phyloP scores from a whole-genome alignment of 176 grass and related monocot species.

The Oryza nivara region DNA sequence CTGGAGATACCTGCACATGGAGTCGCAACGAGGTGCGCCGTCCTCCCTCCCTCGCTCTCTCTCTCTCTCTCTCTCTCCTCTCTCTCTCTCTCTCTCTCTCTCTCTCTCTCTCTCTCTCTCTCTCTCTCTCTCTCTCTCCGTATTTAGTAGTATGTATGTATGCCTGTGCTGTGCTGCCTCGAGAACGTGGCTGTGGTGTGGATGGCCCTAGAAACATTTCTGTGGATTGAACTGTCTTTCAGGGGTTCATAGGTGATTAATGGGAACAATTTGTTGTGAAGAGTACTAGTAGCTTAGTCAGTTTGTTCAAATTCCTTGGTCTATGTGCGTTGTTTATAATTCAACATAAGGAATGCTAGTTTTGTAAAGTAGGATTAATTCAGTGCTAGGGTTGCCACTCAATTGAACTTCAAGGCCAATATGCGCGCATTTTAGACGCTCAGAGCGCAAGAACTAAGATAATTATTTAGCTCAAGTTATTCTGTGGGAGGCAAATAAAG shows the following conservation, averaged over 20 bases:
- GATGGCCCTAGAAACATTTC: background rate
- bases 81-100: too few species aligned
- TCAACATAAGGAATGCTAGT: background rate
- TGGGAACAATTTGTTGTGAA: background rate
- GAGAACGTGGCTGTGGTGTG: background rate
- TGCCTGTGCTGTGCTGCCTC: too few species aligned
- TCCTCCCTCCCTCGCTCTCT: too few species aligned
- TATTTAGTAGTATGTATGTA: too few species aligned
- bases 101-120: too few species aligned
- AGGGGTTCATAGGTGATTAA: background rate
- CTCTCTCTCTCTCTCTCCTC: too few species aligned
- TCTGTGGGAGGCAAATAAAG: background rate
- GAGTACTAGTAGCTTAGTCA: background rate
- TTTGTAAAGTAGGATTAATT: background rate
- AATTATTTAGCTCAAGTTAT: background rate
- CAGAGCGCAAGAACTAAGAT: background rate
- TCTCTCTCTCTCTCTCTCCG: too few species aligned
- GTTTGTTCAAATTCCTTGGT: background rate
- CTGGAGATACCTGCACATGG: background rate
- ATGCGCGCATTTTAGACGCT: background rate
- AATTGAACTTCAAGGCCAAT: background rate
- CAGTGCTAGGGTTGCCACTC: background rate
- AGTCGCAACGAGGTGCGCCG: background rate
- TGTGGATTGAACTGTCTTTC: background rate
- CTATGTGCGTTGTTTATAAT: background rate